Conservation (phyloP, 495 filamentous ascomycete species). For the Neurospora tetrasperma region DNA sequence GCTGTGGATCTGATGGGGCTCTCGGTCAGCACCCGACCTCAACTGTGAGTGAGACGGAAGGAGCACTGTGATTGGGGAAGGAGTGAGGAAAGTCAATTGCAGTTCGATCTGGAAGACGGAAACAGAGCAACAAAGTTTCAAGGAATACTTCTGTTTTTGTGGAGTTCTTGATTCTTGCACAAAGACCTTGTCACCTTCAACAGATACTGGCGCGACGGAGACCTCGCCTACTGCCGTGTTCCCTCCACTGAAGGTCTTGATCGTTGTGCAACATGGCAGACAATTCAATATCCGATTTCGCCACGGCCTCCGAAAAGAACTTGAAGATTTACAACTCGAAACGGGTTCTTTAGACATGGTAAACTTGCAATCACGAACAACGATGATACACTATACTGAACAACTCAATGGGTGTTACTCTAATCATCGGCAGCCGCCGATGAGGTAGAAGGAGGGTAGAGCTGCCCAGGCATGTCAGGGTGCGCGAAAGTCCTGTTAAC, state of each 20-base stretch:
- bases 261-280: background rate
- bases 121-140: background rate
- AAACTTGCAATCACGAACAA: background rate
- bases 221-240: background rate
- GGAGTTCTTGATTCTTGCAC: background rate
- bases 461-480: background rate
- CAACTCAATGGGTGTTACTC: background rate
- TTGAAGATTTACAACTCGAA: background rate
- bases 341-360: background rate
- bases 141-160: background rate
- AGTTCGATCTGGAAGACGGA: background rate
- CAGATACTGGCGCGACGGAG: background rate
- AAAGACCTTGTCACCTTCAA: background rate
- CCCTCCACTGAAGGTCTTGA: background rate
- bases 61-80: background rate
- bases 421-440: background rate
- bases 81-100: background rate
- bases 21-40: conserved; percentile 4
- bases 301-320: background rate
- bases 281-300: background rate
- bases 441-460: background rate
- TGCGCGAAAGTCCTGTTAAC: background rate
- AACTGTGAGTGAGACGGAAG: background rate
- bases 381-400: background rate
- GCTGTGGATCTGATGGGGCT: conserved; percentile 12